Base-by-base conservation (phyloP, 495 filamentous ascomycete genomes). In the Neurospora sp. region DNA sequence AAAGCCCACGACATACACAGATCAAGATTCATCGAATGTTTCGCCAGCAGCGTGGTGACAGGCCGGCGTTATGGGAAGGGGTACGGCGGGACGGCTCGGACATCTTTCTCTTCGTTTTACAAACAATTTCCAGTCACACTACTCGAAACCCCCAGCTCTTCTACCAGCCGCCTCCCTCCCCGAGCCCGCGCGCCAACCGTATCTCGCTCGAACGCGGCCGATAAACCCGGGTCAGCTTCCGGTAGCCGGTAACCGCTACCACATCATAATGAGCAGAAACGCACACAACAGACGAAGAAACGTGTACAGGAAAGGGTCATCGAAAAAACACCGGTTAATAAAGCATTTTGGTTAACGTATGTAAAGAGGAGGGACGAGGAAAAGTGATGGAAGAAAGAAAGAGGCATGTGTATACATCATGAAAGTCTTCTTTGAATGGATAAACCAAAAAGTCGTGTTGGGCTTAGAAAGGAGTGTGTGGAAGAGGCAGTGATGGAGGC, bases 1-100 rank as follows among this genome's bases (percentile, higher is more conserved):
- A 82, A 78, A 78, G 78, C 72, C 72, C 72, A 80, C 72, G 77
- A 81, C 73, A 79, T 22, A 53, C 75, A 75, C 74, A 78, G 73
- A 78, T 48, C 76, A 76, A 71, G 78, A 69, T 74, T 76, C 76
- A 78, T 80, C 69, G 71, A 59, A 77, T 74, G 73, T 61, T 72
- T 72, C 69, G 69, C 68, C 73, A 76, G 69, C 70, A 35, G 53
- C 53, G 27, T 66, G 53, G 27, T 71, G 68, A 48, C 70, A 66
- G 53, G 72, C 44, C 40, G 76, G 76, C 72, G 76, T 79, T 76
- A 16, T 53, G 71, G 74, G 70, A 48, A 59, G 73, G 11, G 14
- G 3, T 3, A 66, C 14, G 53, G 70, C 38, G 42, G 74, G 73
- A 39, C 69, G 71, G 74, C 69, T 74, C 40, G 69, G 71, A 70